Base-by-base conservation (phyloP, 2,329 filamentous ascomycete genomes). In the Paracamarosporium sp. region DNA sequence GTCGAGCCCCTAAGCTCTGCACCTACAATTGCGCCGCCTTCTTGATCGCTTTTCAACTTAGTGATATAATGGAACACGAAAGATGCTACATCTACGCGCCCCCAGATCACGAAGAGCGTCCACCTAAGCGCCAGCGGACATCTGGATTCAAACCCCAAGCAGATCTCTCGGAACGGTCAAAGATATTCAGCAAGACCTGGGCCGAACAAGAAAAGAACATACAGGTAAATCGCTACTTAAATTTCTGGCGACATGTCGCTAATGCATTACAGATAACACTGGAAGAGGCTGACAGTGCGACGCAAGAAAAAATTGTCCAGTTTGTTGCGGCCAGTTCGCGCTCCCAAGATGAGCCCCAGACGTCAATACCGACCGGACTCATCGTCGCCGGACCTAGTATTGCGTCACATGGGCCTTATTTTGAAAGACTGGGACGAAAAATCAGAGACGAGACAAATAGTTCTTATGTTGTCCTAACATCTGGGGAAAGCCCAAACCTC, bases 321-420 rank as follows among this genome's bases (percentile, higher is more conserved):
- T 83, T 81, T 58, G 66, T 82, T 25, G 70, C 75, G 7, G 62
- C 67, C 15, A 65, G 70, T 22, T 57, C 61, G 13, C 35, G 58
- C 45, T 63, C 60, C 46, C 48, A 62, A 57, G 61, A 66, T 28
- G 60, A 68, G 58, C 55, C 58, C 38, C 61, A 69, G 43, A 78
- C 80, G 46, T 85, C 84, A 70, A 84, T 92, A 36, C 87, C 89
- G 0, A 85, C 89, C 7, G 89, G 86, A 2, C 88, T 94, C 64
- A 87, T 94, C 64, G 85, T 92, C 57, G 90, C 90, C 8, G 92
- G 91, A 0, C 90, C 91, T 7, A 92, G 91, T 62, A 89, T 93
- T 65, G 88, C 90, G 33, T 90, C 89, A 1, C 90, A 93, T 72
- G 85, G 87, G 40, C 80, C 90, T 12, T 81, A 93, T n/a, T 93